Evolutionary conservation across 257 asterid species (phyloP).

Genomic region (Linderniella brevidens): DNA sequence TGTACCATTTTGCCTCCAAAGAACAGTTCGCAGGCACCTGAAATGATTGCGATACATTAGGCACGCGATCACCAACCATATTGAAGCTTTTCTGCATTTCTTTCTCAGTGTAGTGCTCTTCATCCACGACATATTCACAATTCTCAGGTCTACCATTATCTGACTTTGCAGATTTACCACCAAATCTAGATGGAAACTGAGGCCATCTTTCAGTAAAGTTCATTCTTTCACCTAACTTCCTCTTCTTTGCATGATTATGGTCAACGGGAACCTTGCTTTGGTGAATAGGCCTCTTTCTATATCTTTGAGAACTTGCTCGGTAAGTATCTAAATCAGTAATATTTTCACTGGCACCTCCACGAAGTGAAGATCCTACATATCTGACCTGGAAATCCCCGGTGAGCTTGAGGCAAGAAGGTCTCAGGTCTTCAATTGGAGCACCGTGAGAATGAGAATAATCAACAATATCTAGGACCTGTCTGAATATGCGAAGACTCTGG

Average conservation of each 20-base stretch:
- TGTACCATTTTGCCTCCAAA: slow-evolving; percentile 72
- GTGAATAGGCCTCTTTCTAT: slow-evolving; percentile 31
- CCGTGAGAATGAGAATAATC: slow-evolving; percentile 63
- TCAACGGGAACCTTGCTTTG: slow-evolving; percentile 18
- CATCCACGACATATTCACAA: slow-evolving; percentile 17
- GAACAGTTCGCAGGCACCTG: slow-evolving; percentile 21
- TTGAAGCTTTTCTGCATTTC: slow-evolving; percentile 18
- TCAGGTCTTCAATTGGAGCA: slow-evolving; percentile 37
- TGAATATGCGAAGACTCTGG: slow-evolving; percentile 53
- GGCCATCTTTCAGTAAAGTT: slow-evolving; percentile 35
- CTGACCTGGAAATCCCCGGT: slow-evolving; percentile 31
- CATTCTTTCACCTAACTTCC: slow-evolving; percentile 26
- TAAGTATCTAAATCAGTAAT: slow-evolving; percentile 19
- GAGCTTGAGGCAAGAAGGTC: slow-evolving; percentile 72
- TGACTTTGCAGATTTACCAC: slow-evolving; percentile 18
- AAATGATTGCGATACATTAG: slow-evolving; percentile 19
- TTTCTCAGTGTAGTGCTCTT: slow-evolving; percentile 16
- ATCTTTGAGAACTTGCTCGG: slow-evolving; percentile 16
- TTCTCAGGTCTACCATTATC: slow-evolving; percentile 17
- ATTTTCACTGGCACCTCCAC: slow-evolving; percentile 16
- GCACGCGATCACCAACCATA: slow-evolving; percentile 15
- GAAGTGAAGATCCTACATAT: slow-evolving; percentile 42
- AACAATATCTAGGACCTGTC: slow-evolving; percentile 65
- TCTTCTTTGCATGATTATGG: slow-evolving; percentile 34
- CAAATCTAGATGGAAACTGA: slow-evolving; percentile 38